Evolutionary conservation across 352 stramenopile genomes (phyloP), one percentile per base, ranked within the genome.

Genomic region (Aphanomyces astaci): DNA sequence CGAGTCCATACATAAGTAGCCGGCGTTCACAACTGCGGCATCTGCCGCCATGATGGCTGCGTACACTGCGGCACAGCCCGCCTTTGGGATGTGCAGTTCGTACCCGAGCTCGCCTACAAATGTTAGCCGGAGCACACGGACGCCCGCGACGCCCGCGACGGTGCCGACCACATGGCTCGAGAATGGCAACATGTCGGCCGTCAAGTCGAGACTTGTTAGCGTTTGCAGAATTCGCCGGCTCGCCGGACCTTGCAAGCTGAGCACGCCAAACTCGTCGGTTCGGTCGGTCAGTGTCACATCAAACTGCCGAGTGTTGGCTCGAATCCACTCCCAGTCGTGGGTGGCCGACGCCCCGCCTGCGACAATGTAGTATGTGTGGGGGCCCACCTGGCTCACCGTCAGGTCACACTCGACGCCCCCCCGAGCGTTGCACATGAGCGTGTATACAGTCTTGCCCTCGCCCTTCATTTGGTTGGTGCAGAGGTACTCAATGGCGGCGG

Each of bases 201-300:
- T 48, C 28, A 86, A 32, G 54, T 86, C 72, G 10, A 10, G 28
- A 5, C 60, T 63, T 3, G 78, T 88, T 25, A 88, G 25, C n/a
- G 30, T n/a, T 48, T 84, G 72, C 4, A 90, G 57, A 28, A 88
- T 56, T 2, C 74, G 69, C 25, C 80, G 46, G 7, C 78, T 86
- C 30, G 62, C 52, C 3, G 82, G 82, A 25, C 81, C 81, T 74
- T 88, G 79, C n/a, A 90, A 27, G 67, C 83, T 86, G 28, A 90
- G 73, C 53, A 86, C 74, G 27, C 71, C 73, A 63, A 82, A 87
- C 24, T 63, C 67, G 5, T 72, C 75, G 15, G 81, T 88, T 0
- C 85, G 63, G 63, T 90, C 81, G 5, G 60, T 73, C 9, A 87
- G 63, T 7, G 52, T 59, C 22, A 52, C 56, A 46, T 76, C 48